Base-by-base conservation (phyloP, 352 stramenopile species). In the Plasmopara halstedii region DNA sequence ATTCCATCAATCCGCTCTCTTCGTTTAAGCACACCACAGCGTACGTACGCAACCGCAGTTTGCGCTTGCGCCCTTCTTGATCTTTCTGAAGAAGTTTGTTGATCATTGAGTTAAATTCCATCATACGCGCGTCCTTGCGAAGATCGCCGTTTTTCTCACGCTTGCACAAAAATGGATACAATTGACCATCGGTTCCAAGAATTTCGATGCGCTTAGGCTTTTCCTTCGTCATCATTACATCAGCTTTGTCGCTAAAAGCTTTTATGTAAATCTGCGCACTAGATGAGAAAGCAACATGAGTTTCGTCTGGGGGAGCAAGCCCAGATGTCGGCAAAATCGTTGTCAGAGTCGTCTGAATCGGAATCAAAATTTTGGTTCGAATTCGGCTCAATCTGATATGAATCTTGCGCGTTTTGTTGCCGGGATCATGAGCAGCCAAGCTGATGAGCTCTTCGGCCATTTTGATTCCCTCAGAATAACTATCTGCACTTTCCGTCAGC, bases 71-170 rank as follows among this genome's bases (percentile, higher is more conserved):
- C 0, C 79, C 86, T 59, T 94, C 95, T 29, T 67, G 70, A 55
- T 97, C 81, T 47, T 82, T 83, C 29, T 93, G 70, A 45, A 99
- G 81, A n/a, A 99, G 70, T 43, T 97, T 94, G 76, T 99, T 99
- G 38, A 99, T 97, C 55, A 99, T 97, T 45, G 87, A 97, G 56
- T 98, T 98, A 44, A 99, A 97, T 67, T 99, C 97, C 91, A 99
- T 99, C 67, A 99, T 96, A 29, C 96, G 88, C 17, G 95, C 90
- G 73, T 99, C 97, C 74, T 99, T 99, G 31, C 97, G 82, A 40
- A 99, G 74, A 64, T 99, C 97, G 5, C 97, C 97, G 29, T 96
- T 97, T 53, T 95, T 97, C 63, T 99, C 97, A 37, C 96, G 84
- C 50, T 98, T 98, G 63, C 89, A 98, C 34, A 98, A 52, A 58